A percentile compares a stretch with the other conserved stretches of the same genome.
Evolutionary conservation across 352 stramenopile species (phyloP).

Genomic region (Phytophthora crassamura): DNA sequence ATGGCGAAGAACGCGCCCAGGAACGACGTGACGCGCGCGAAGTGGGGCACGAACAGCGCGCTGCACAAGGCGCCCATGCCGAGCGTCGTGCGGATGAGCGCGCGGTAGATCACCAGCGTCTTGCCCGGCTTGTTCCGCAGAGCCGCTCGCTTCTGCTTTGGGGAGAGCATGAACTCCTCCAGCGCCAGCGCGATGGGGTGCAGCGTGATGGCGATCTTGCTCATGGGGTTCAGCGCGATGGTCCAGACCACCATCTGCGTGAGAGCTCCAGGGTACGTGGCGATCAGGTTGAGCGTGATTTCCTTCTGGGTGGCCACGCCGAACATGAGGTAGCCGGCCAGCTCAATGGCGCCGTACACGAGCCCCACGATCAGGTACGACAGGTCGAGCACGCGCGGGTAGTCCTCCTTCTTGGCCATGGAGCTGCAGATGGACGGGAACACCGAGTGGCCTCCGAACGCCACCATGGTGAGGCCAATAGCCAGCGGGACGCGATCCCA

Average conservation of each 20-base stretch:
- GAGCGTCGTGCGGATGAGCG: constrained; percentile 70
- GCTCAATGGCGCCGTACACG: constrained; percentile 79
- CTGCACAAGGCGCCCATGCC: constrained; percentile 61
- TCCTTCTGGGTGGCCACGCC: constrained; percentile 83
- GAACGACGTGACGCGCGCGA: constrained; percentile 86
- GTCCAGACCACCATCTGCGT: constrained; percentile 80
- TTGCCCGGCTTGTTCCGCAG: constrained; percentile 35
- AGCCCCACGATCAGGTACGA: constrained; percentile 76
- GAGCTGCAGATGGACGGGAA: constrained; percentile 92
- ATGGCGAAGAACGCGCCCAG: constrained; percentile 88
- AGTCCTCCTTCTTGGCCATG: constrained; percentile 67
- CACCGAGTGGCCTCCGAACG: constrained; percentile 87
- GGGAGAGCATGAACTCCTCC: constrained; percentile 75
- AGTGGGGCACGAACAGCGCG: constrained; percentile 82
- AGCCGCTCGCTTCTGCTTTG: constrained; percentile 41
- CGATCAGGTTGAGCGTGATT: constrained; percentile 87
- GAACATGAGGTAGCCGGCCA: constrained; percentile 88
- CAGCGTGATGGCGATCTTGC: constrained; percentile 88
- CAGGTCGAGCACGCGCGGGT: constrained; percentile 72
- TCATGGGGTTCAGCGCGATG: constrained; percentile 89
- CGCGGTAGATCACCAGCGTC: constrained; percentile 57
- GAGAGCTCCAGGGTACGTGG: constrained; percentile 60
- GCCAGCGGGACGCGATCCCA: constrained; percentile 71
- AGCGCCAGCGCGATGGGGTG: constrained; percentile 79
- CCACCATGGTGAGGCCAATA: constrained; percentile 89